These are phyloP conservation scores for Ilyonectria robusta DNA, from an alignment of 2,329 filamentous ascomycete species.

Conservation along the genomic window DNA sequence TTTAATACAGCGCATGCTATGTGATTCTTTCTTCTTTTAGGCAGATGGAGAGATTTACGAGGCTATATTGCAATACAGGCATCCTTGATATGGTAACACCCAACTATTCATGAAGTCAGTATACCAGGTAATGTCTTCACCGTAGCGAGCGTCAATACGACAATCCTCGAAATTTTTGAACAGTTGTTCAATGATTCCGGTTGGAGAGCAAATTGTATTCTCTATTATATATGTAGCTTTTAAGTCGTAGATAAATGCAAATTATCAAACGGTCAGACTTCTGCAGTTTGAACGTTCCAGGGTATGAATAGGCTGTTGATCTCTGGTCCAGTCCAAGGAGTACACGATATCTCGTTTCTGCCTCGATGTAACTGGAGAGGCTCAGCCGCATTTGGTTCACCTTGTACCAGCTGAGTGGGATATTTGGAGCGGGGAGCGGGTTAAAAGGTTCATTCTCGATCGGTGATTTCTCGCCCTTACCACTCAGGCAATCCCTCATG, in stretches of 20 bases:
- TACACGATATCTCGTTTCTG: background rate
- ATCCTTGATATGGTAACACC: too few relatives aligned
- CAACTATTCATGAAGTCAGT: too few relatives aligned
- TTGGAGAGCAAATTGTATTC: conserved; percentile 2
- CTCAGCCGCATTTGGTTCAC: background rate
- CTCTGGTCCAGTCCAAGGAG: background rate
- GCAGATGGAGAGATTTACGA: too few relatives aligned
- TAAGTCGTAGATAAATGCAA: background rate
- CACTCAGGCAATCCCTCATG: conserved; percentile 51
- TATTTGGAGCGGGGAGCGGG: background rate
- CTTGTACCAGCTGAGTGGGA: too few relatives aligned
- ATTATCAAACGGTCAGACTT: background rate
- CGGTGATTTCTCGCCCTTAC: conserved; percentile 32
- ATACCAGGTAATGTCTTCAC: too few relatives aligned
- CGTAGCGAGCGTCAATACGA: too few relatives aligned
- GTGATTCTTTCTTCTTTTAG: too few relatives aligned
- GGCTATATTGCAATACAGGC: too few relatives aligned
- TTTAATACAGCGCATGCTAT: too few relatives aligned
- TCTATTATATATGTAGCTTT: background rate
- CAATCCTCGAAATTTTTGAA: background rate
- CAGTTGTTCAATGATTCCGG: background rate
- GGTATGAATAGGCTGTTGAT: background rate
- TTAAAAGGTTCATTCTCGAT: background rate
- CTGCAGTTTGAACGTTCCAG: background rate
- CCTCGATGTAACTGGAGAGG: background rate